Conservation (phyloP, 108 stramenopile species). For the Cyclostephanos invisitatus region DNA sequence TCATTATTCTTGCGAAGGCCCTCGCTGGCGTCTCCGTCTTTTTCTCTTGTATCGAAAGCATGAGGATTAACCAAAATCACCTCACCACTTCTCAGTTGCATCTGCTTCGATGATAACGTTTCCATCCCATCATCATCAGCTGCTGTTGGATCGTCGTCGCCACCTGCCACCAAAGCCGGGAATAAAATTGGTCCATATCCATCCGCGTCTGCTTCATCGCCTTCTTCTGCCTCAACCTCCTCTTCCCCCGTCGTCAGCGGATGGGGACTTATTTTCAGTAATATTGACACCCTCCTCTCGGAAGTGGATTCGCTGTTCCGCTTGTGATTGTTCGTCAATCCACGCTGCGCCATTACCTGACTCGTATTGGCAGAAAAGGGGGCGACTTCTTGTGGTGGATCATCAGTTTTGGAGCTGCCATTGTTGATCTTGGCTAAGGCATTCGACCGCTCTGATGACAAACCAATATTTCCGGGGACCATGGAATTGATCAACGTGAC, state of each 20-base stretch:
- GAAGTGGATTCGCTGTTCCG: not conserved
- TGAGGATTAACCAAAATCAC: constrained; percentile 79
- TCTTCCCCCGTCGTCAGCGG: constrained; percentile 5
- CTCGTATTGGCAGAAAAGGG: constrained; percentile 23
- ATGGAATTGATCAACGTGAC: not conserved
- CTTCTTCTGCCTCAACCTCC: not conserved
- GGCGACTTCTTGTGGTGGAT: not conserved
- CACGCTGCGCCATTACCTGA: constrained; percentile 4
- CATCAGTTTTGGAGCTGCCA: not conserved
- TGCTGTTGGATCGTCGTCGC: not conserved
- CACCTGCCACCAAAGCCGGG: constrained; percentile 15
- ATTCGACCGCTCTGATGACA: not conserved
- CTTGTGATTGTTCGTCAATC: not conserved
- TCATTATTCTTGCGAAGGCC: not conserved
- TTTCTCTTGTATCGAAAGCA: constrained; percentile 51
- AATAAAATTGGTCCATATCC: constrained; percentile 41
- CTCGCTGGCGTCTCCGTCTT: not conserved
- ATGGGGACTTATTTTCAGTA: constrained; percentile 29
- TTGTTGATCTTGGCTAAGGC: not conserved
- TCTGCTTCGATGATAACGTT: not conserved
- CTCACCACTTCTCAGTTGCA: constrained; percentile 31
- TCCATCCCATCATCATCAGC: constrained; percentile 11
- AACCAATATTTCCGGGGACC: not conserved
- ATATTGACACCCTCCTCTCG: constrained; percentile 22
- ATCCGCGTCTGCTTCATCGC: constrained; percentile 32